phyloP scores from a whole-genome alignment of 345 rosid species.

The Murraya paniculata region DNA sequence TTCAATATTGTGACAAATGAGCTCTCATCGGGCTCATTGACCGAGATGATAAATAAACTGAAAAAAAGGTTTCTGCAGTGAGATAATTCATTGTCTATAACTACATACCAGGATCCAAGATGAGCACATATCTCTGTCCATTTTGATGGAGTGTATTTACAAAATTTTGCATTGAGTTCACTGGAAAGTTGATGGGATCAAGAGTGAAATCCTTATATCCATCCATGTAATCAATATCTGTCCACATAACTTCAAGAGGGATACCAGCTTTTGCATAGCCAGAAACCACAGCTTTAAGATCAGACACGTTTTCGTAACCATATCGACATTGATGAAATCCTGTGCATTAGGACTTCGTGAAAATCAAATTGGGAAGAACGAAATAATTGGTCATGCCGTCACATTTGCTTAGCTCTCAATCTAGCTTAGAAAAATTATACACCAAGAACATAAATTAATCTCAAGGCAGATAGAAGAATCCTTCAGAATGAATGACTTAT shows the following conservation, averaged over 20 bases:
- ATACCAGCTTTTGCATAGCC: slow-evolving; percentile 44
- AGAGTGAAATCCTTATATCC: slow-evolving; percentile 44
- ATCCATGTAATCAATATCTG: slow-evolving; percentile 53
- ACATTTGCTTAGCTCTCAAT: not conserved
- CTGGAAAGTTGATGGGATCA: slow-evolving; percentile 38
- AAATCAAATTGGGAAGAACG: not conserved
- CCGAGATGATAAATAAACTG: not conserved
- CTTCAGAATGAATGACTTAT: not conserved
- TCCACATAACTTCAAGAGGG: slow-evolving; percentile 55
- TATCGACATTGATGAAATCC: slow-evolving; percentile 49
- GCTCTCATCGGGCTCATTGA: not conserved
- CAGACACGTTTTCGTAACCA: slow-evolving; percentile 37
- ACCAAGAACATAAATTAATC: not conserved
- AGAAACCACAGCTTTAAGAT: slow-evolving; percentile 33
- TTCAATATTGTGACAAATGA: not conserved
- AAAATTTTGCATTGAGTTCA: slow-evolving; percentile 24
- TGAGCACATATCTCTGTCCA: slow-evolving; percentile 43
- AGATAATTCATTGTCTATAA: not conserved
- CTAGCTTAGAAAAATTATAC: not conserved
- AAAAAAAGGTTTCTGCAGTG: not conserved
- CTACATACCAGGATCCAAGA: slow-evolving; percentile 29
- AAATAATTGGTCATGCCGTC: not conserved
- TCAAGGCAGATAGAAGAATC: not conserved
- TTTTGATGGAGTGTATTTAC: slow-evolving; percentile 31
- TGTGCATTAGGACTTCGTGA: not conserved